Conservation (phyloP, 768 basidiomycete genomes). For the Tricholoma flavovirens region DNA sequence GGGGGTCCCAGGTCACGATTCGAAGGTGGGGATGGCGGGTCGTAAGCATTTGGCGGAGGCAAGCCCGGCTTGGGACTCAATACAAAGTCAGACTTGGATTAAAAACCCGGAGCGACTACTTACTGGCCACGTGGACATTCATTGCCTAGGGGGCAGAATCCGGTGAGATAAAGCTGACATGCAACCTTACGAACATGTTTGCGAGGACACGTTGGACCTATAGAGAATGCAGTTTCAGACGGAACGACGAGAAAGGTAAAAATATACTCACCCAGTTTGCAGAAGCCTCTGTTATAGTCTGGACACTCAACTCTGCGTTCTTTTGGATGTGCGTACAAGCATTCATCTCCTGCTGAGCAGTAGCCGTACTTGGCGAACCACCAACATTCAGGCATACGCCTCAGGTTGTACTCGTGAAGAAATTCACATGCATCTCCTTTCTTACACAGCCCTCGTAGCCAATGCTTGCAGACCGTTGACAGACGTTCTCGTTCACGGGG, state of each 20-base stretch:
- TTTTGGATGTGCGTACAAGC: constrained; percentile 92
- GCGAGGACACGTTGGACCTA: constrained; percentile 82
- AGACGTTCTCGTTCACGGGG: constrained; percentile 79
- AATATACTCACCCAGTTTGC: constrained; percentile 71
- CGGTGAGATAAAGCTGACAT: constrained; percentile 87
- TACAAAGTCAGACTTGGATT: background rate
- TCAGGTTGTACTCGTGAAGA: constrained; percentile 95
- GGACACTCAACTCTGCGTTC: constrained; percentile 90
- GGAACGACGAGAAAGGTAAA: background rate
- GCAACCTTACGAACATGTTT: constrained; percentile 91
- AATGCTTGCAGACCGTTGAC: constrained; percentile 97
- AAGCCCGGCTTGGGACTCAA: constrained; percentile 58
- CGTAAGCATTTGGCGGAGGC: constrained; percentile 27
- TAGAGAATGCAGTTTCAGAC: constrained; percentile 4
- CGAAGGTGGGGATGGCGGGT: constrained; percentile 69
- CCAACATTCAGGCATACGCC: constrained; percentile 99
- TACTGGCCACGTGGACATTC: constrained; percentile 89
- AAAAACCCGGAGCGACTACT: constrained; percentile 26
- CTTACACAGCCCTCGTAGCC: constrained; percentile 96
- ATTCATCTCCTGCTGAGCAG: constrained; percentile 95
- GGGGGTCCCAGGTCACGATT: constrained; percentile 82
- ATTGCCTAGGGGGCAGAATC: constrained; percentile 87
- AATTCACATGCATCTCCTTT: constrained; percentile 98
- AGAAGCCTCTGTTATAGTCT: constrained; percentile 94
- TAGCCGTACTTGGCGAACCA: constrained; percentile 99